Evolutionary conservation across 2,329 filamentous ascomycete genomes (phyloP).

Genomic region (Ustulina deusta): DNA sequence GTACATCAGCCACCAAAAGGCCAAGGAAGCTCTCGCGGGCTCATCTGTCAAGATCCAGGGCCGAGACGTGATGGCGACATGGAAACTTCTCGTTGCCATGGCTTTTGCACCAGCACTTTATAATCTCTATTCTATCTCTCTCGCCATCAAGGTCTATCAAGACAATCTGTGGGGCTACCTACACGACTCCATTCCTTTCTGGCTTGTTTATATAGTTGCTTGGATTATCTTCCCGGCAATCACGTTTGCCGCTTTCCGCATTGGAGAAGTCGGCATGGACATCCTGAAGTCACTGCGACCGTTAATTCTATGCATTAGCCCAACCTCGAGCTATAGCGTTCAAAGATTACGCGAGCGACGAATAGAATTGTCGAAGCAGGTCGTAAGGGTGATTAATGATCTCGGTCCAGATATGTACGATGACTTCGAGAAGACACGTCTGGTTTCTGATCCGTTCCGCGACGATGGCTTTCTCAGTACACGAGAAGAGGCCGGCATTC

Average conservation of each 20-base stretch:
- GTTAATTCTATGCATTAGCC: conserved; percentile 85
- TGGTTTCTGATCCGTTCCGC: conserved; percentile 69
- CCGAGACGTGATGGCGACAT: conserved; percentile 90
- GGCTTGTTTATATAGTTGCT: conserved; percentile 78
- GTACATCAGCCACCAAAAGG: conserved; percentile 83
- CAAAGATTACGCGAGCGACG: conserved; percentile 80
- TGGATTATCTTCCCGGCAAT: conserved; percentile 86
- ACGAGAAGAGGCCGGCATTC: conserved; percentile 50
- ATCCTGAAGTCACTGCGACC: conserved; percentile 95
- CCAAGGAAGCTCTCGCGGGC: conserved; percentile 83
- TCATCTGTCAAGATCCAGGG: conserved; percentile 91
- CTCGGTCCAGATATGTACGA: conserved; percentile 96
- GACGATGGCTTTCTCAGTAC: conserved; percentile 45
- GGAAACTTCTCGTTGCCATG: conserved; percentile 91
- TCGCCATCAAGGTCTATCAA: conserved; percentile 81
- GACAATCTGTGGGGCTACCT: conserved; percentile 87
- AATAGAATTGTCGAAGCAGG: conserved; percentile 79
- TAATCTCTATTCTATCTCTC: conserved; percentile 79
- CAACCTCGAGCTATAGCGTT: conserved; percentile 85
- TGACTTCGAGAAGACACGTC: conserved; percentile 86
- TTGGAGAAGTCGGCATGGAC: conserved; percentile 99
- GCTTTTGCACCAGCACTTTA: conserved; percentile 86
- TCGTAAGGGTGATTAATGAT: conserved; percentile 93
- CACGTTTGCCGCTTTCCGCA: conserved; percentile 92
- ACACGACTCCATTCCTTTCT: conserved; percentile 83